phyloP scores from a whole-genome alignment of 139 green algal genomes.

The Coccomyxa sp. region DNA sequence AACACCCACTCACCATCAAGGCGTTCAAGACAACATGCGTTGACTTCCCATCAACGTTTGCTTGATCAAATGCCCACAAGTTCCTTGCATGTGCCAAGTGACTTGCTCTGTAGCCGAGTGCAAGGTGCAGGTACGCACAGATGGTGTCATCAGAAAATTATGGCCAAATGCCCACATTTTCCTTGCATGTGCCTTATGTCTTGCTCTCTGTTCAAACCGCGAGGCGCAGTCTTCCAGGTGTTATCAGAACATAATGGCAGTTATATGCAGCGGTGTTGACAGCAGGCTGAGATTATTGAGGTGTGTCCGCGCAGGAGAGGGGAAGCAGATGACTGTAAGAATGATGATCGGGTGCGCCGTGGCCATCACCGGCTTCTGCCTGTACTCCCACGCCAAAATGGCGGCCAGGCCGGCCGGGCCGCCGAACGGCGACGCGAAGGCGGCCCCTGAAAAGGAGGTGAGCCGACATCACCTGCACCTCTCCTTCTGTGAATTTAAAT shows the following conservation, averaged over 20 bases:
- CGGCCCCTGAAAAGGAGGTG: not conserved
- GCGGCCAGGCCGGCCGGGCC: not conserved
- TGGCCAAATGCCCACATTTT: no score
- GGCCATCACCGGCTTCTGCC: conserved; percentile 40
- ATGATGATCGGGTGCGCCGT: conserved; percentile 36
- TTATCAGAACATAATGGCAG: not conserved
- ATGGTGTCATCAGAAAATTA: no score
- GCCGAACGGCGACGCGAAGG: not conserved
- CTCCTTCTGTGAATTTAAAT: no score
- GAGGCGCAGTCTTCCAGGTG: not conserved
- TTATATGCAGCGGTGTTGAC: not conserved
- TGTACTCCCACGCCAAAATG: conserved; percentile 35
- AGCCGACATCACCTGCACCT: not conserved
- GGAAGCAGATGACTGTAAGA: conserved; percentile 35
- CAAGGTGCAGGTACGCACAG: no score
- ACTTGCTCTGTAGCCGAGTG: not conserved
- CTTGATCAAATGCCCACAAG: not conserved
- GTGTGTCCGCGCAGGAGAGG: conserved; percentile 20
- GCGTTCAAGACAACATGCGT: not conserved
- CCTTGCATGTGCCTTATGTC: not conserved
- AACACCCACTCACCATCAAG: not conserved
- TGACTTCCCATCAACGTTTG: not conserved
- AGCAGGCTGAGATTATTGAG: no score
- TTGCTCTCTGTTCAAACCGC: not conserved
- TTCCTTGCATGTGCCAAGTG: not conserved